Base-by-base conservation (phyloP, 2,329 filamentous ascomycete genomes). In the Neurospora sp. region DNA sequence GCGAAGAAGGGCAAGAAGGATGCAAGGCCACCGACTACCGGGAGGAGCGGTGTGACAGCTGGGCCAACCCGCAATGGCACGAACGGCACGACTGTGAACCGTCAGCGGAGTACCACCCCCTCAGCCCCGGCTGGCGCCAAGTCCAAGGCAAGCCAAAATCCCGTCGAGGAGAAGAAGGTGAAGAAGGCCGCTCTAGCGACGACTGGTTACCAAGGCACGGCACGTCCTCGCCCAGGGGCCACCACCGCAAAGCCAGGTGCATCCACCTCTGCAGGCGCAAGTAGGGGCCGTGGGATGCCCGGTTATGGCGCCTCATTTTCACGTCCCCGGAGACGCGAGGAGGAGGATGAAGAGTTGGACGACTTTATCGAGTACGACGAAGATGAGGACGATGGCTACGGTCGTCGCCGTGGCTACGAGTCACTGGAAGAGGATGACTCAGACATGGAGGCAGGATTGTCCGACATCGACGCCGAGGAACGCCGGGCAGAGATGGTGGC, bases 401-500 rank as follows among this genome's bases (percentile, higher is more conserved):
- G 73, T 4, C 78, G 73, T 13, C 79, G 80, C 8, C 81, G 79
- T 39, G 79, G 80, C 6, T 84, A 86, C 72, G 84, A 83, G 67
- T 90, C 91, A 73, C 85, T 82, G 2, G 89, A 88, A 0, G 90
- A 78, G 4, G 91, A 78, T 6, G 91, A 89, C 5, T 92, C 90
- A 6, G 91, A 93, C 75, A 93, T 93, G 90, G 91, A 93, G 78
- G 92, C 90, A 2, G 91, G 90, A 40, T 78, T 90, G 43, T 90
- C 89, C 71, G 91, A 93, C 74, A 87, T 94, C 68, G 90, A 93
- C 72, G 82, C 85, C 42, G 92, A 95, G 78, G 92, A 95, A 78
- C 81, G 83, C 66, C 77, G 81, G 67, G 90, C 91, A 2, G 85
- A 90, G 71, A 79, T 82, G 38, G 83, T 85, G 69, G 92, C 91